These are phyloP conservation scores for Wickerhamiella sorbophila DNA, from an alignment of 805 yeast genomes.

Conservation along the genomic window DNA sequence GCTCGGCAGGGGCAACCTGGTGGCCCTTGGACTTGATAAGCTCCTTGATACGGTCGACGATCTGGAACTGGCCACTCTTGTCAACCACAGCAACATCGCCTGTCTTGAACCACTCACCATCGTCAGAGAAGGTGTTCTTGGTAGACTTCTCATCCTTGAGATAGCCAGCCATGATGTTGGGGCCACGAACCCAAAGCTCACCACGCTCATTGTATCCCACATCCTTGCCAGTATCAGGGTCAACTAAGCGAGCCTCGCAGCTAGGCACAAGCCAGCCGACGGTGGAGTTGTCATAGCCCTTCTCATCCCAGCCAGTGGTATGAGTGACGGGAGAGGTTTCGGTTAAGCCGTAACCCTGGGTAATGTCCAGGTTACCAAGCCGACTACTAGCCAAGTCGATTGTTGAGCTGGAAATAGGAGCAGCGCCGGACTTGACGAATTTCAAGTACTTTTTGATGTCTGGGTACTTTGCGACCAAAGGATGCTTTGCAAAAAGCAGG, in stretches of 20 bases:
- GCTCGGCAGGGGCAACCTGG: constrained; percentile 88
- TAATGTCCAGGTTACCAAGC: constrained; percentile 9
- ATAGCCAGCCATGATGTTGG: constrained; percentile 39
- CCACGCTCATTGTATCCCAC: constrained; percentile 38
- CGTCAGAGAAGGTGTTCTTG: constrained; percentile 27
- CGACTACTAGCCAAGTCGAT: constrained; percentile 8
- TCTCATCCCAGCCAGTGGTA: constrained; percentile 27
- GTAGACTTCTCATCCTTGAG: constrained; percentile 38
- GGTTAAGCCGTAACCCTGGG: constrained; percentile 35
- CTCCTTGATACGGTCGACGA: constrained; percentile 52
- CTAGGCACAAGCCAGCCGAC: constrained; percentile 33
- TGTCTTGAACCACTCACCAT: constrained; percentile 43
- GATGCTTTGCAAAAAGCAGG: constrained; percentile 33
- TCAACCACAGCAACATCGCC: constrained; percentile 39
- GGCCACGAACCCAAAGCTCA: constrained; percentile 43
- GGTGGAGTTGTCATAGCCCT: constrained; percentile 32
- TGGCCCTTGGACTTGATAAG: constrained; percentile 62
- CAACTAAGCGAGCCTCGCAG: constrained; percentile 36
- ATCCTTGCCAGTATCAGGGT: constrained; percentile 30
- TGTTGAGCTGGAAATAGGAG: constrained; percentile 27
- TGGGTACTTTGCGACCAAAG: constrained; percentile 30
- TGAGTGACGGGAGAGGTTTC: constrained; percentile 46
- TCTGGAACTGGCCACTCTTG: constrained; percentile 27
- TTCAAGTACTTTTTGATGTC: constrained; percentile 30
- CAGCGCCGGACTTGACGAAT: constrained; percentile 30